Percentiles rank a stretch among this genome's conserved stretches.
Evolutionary conservation across 2,329 filamentous ascomycete genomes (phyloP).

Genomic region (Penicillium sp.): DNA sequence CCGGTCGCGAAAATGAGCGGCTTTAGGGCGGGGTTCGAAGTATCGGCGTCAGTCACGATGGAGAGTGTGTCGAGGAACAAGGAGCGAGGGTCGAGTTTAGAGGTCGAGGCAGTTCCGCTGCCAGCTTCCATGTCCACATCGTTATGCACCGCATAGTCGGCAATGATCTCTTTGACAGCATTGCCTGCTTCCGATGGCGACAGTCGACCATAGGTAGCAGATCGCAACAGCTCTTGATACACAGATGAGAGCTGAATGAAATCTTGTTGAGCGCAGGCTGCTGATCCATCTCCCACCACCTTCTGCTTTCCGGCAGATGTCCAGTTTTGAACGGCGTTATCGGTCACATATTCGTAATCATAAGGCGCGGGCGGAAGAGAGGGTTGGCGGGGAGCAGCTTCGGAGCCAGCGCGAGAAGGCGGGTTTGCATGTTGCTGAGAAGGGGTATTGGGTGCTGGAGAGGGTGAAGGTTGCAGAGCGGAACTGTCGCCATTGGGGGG

Average conservation of each 20-base stretch:
- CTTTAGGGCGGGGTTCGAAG: slow-evolving; percentile 59
- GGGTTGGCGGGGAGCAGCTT: slow-evolving; percentile 19
- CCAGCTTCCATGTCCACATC: slow-evolving; percentile 50
- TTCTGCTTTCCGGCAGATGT: slow-evolving; percentile 64
- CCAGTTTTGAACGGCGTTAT: slow-evolving; percentile 70
- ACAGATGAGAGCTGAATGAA: slow-evolving; percentile 67
- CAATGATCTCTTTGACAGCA: slow-evolving; percentile 73
- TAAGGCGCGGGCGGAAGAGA: slow-evolving; percentile 50
- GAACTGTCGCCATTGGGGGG: slow-evolving; percentile 31
- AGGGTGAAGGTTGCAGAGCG: slow-evolving; percentile 17
- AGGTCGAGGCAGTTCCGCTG: slow-evolving; percentile 38
- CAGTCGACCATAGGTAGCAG: slow-evolving; percentile 70
- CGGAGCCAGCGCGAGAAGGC: slow-evolving; percentile 20
- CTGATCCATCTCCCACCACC: slow-evolving; percentile 64
- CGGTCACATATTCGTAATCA: slow-evolving; percentile 74
- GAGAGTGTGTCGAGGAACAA: slow-evolving; percentile 83
- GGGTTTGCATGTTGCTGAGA: slow-evolving; percentile 21
- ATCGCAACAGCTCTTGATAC: slow-evolving; percentile 82
- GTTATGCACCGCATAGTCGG: slow-evolving; percentile 52
- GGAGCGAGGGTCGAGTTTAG: slow-evolving; percentile 61
- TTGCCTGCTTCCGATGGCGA: slow-evolving; percentile 68
- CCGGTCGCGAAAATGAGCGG: slow-evolving; percentile 71
- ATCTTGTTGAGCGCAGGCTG: slow-evolving; percentile 69
- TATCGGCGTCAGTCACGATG: slow-evolving; percentile 72
- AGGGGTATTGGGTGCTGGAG: slow-evolving; percentile 23